Evolutionary conservation across 352 stramenopile species (phyloP).

Genomic region (Phytophthora pinifolia): DNA sequence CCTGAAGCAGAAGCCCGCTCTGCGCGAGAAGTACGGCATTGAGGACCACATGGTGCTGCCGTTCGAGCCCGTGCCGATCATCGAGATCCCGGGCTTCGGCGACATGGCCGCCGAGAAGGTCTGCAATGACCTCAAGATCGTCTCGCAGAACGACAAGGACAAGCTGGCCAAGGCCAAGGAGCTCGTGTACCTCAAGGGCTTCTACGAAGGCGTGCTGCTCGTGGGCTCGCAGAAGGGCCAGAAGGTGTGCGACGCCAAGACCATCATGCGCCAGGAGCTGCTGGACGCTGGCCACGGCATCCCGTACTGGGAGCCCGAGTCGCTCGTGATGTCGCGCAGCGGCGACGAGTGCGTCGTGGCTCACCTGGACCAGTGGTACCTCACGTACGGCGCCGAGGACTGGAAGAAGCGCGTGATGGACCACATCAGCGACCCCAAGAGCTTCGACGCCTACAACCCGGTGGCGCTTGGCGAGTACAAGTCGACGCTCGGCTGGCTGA

Average conservation of each 20-base stretch:
- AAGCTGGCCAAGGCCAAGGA: slow-evolving; percentile 99
- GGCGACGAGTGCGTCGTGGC: slow-evolving; percentile 99
- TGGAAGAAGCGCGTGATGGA: slow-evolving; percentile 96
- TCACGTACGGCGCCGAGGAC: slow-evolving; percentile 98
- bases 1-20: slow-evolving; percentile 98
- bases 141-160: slow-evolving; percentile 98
- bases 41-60: slow-evolving; percentile 98
- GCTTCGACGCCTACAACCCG: slow-evolving; percentile 95
- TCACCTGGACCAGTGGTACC: slow-evolving; percentile 99
- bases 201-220: slow-evolving; percentile 98
- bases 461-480: slow-evolving; percentile 95
- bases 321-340: slow-evolving; percentile 94
- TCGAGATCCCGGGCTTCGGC: slow-evolving; percentile 99
- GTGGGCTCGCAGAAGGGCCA: slow-evolving; percentile 95
- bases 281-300: slow-evolving; percentile 93
- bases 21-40: slow-evolving; percentile 98
- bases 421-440: slow-evolving; percentile 92
- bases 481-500: slow-evolving; percentile 98
- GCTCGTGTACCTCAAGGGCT: slow-evolving; percentile 99
- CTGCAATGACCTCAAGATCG: slow-evolving; percentile 98
- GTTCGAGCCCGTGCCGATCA: slow-evolving; percentile 99
- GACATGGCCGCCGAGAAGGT: slow-evolving; percentile 96
- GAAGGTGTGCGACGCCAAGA: slow-evolving; percentile 98
- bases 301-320: slow-evolving; percentile 99
- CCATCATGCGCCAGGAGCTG: slow-evolving; percentile 96